Base-by-base conservation (phyloP, 768 basidiomycete species). In the Macrocybe gigantea region DNA sequence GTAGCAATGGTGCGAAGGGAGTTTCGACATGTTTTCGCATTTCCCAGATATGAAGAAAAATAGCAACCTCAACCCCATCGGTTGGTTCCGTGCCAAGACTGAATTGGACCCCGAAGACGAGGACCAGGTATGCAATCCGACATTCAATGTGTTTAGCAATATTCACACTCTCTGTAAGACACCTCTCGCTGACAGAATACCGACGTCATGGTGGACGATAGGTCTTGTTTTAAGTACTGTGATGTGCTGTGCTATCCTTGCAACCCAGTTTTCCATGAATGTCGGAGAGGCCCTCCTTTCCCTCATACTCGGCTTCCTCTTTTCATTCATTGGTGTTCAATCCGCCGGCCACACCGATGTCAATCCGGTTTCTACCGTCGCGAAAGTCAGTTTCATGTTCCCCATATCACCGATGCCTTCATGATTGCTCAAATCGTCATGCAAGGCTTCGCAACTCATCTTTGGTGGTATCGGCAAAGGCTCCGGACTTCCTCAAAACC, bases 291-390 rank as follows among this genome's bases (percentile, higher is more conserved):
- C 72, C 30, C 63, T 82, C 57, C 72, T 82, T 39, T 63, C 80
- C 7, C 73, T 84, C 41, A 15, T 84, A 49, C 71, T 82, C 37
- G 77, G 77, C 32, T 83, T 82, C 68, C 39, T 82, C 37, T 85
- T 84, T 66, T 80, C 80, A 31, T 83, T 85, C 65, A 78, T 84
- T 53, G 82, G 77, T 37, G 80, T 80, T 7, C 80, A 83, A 59
- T 79, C 74, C 42, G 56, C 75, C 32, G 80, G 82, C 15, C 64
- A 72, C 49, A 84, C 80, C 5, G 79, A 82, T 50, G 71, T 84
- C 58, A 82, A 82, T 57, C 81, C 80, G 7, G 72, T 83, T 41
- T 73, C 76, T 6, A 76, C 78, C 33, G 77, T 82, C 41, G 79
- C 76, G 33, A 80, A 79, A 64, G 68, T 69, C n/a, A 33, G 54